These are phyloP conservation scores for Blastocystis sp. DNA, from an alignment of 352 stramenopile genomes.

Conservation along the genomic window DNA sequence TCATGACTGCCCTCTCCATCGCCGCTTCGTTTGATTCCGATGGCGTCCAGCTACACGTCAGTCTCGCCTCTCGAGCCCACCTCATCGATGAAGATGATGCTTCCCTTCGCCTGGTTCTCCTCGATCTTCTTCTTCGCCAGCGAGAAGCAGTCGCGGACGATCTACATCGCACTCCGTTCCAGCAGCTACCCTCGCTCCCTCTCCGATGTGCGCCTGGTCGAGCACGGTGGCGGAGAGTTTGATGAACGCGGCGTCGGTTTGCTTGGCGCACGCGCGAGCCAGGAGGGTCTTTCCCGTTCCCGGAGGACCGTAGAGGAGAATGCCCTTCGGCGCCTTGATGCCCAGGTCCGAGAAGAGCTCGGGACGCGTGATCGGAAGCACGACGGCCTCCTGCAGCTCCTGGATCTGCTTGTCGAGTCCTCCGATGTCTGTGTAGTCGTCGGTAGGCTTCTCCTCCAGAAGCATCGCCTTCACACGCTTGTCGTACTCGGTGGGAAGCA, in stretches of 20 bases:
- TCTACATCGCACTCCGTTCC: constrained; percentile 65
- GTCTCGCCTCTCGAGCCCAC: constrained; percentile 53
- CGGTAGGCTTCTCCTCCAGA: constrained; percentile 74
- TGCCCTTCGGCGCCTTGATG: constrained; percentile 88
- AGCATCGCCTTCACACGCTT: constrained; percentile 95
- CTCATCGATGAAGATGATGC: constrained; percentile 99
- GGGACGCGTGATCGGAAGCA: constrained; percentile 94
- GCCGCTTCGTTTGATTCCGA: constrained; percentile 88
- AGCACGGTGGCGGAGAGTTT: constrained; percentile 94
- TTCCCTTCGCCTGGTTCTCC: constrained; percentile 77
- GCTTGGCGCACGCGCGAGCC: constrained; percentile 91
- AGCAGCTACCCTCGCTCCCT: constrained; percentile 79
- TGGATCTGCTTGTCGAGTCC: constrained; percentile 96
- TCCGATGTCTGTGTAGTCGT: constrained; percentile 81
- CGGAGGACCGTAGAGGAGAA: constrained; percentile 85
- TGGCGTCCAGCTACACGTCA: constrained; percentile 81
- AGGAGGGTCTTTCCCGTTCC: constrained; percentile 96
- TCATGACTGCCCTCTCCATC: constrained; percentile 85
- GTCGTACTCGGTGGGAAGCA: constrained; percentile 95
- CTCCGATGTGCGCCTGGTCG: constrained; percentile 96
- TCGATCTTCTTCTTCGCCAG: constrained; percentile 84
- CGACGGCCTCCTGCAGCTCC: constrained; percentile 93
- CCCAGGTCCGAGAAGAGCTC: constrained; percentile 93
- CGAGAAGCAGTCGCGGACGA: constrained; percentile 95
- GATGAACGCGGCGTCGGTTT: constrained; percentile 95